Conservation (phyloP, 2,329 filamentous ascomycete genomes). For the Alternaria postmessia region DNA sequence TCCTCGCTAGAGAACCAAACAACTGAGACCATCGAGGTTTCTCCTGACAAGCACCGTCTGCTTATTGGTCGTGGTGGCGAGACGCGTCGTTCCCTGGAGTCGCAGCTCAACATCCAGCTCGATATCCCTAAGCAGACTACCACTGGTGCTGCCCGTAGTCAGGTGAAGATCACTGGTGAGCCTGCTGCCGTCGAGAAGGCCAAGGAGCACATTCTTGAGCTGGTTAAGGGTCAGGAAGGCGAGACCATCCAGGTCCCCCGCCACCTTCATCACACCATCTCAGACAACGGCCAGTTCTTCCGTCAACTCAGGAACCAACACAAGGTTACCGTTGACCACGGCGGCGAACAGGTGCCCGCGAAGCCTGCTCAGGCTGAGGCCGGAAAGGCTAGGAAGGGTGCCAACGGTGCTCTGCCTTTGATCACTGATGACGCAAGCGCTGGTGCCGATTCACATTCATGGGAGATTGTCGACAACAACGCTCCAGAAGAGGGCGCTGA, state of each 20-base stretch:
- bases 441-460: constrained; percentile 73
- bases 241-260: constrained; percentile 87
- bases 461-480: constrained; percentile 79
- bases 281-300: constrained; percentile 94
- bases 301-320: constrained; percentile 84
- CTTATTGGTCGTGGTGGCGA: constrained; percentile 94
- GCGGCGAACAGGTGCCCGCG: constrained; percentile 76
- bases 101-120: constrained; percentile 83
- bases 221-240: constrained; percentile 86
- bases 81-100: constrained; percentile 82
- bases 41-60: constrained; percentile 86
- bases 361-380: constrained; percentile 66
- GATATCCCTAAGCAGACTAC: constrained; percentile 83
- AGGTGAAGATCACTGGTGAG: constrained; percentile 84
- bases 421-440: constrained; percentile 81
- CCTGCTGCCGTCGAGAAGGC: constrained; percentile 82
- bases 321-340: constrained; percentile 91
- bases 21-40: constrained; percentile 79
- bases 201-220: constrained; percentile 80
- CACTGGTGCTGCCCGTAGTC: constrained; percentile 77
- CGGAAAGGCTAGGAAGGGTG: constrained; percentile 57
- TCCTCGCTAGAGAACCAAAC: constrained; percentile 84
- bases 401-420: constrained; percentile 77
- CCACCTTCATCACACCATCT: constrained; percentile 81
- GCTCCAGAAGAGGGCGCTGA: constrained; percentile 60